phyloP scores from a whole-genome alignment of 176 grass and related monocot genomes.

The Ensete glaucum region DNA sequence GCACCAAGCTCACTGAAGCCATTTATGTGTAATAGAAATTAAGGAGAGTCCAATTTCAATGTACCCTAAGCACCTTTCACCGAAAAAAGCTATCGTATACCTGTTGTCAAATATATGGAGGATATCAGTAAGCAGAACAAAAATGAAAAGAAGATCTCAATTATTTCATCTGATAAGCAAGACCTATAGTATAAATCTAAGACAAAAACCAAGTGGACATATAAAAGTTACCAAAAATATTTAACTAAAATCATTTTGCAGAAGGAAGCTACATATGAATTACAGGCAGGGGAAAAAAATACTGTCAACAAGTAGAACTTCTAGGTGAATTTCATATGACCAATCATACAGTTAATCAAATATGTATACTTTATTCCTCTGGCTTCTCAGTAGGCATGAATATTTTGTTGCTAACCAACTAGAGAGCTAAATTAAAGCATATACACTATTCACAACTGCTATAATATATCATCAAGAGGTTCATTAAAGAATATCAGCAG shows the following conservation, averaged over 20 bases:
- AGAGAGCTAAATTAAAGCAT: no score
- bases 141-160: background rate
- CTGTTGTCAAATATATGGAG: background rate
- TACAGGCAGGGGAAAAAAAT: background rate
- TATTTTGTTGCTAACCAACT: no score
- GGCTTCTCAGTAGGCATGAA: no score
- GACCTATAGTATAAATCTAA: background rate
- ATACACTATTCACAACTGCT: constrained; percentile 23
- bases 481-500: no score
- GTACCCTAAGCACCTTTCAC: background rate
- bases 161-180: background rate
- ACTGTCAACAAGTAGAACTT: no score
- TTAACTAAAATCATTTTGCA: background rate
- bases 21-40: constrained; percentile 13
- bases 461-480: constrained; percentile 4
- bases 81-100: background rate
- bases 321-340: no score
- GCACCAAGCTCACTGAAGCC: constrained; percentile 39
- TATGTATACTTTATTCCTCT: no score
- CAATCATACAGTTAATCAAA: no score
- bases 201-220: background rate
- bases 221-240: background rate
- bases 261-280: background rate
- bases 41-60: background rate
- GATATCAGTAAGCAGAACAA: background rate